These are phyloP conservation scores for Hymenoscyphus linearis DNA, from an alignment of 2,329 filamentous ascomycete species.

Conservation along the genomic window DNA sequence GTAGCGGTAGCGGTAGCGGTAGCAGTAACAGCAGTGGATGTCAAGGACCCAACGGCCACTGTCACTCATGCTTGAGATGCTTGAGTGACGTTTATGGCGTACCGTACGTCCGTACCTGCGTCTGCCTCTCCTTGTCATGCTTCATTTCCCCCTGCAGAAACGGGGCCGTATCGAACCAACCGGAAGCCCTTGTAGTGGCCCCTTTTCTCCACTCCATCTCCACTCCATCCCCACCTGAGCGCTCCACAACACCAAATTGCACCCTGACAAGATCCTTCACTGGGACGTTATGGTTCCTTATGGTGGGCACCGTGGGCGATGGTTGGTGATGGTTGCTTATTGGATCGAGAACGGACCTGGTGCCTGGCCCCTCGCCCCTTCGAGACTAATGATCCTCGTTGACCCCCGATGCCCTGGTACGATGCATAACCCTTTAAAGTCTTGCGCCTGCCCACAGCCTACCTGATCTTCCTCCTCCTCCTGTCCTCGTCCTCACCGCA, in stretches of 20 bases:
- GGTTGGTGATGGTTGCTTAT: too few relatives aligned
- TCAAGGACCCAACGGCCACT: not conserved
- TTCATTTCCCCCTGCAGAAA: constrained; percentile 1
- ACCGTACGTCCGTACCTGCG: not conserved
- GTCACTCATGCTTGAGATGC: not conserved
- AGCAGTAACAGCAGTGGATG: not conserved
- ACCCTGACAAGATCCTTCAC: not conserved
- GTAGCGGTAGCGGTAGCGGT: too few relatives aligned
- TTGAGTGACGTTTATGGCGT: not conserved
- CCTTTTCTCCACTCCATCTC: not conserved
- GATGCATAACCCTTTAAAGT: constrained; percentile 6
- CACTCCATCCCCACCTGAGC: not conserved
- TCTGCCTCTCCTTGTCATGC: not conserved
- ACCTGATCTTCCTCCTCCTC: not conserved
- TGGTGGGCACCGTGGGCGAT: too few relatives aligned
- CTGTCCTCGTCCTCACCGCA: not conserved
- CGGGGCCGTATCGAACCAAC: not conserved
- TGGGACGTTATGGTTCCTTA: too few relatives aligned
- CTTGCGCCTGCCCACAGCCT: constrained; percentile 1
- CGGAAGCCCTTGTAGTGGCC: not conserved
- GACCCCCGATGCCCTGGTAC: not conserved
- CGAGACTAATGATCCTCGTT: not conserved
- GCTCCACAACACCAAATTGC: not conserved
- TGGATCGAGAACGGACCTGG: not conserved
- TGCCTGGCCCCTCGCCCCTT: not conserved